Conservation (phyloP, 352 stramenopile species). For the Globisporangium rhizosaccharum region DNA sequence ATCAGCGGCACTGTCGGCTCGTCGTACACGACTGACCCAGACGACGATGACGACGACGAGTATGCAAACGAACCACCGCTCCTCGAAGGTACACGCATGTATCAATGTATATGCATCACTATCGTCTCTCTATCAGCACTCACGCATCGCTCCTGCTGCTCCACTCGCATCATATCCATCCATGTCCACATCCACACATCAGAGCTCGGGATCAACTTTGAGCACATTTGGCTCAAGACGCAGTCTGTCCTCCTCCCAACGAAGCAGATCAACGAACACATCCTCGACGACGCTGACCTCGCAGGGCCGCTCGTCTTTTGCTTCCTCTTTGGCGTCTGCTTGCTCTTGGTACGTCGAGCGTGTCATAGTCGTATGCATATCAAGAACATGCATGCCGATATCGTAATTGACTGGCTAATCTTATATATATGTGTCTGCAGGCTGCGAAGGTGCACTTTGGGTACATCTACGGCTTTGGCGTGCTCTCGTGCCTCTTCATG, state of each 20-base stretch:
- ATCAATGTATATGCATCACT: neutral
- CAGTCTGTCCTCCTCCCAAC: conserved; percentile 93
- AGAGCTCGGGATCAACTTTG: conserved; percentile 97
- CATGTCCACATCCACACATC: neutral
- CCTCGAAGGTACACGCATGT: conserved; percentile 74
- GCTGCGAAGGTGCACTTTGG: conserved; percentile 95
- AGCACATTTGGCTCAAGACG: conserved; percentile 97
- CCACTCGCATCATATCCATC: too few species aligned
- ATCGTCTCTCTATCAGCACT: too few species aligned
- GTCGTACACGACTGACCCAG: conserved; percentile 14
- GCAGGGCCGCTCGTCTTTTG: conserved; percentile 94
- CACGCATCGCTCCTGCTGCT: too few species aligned
- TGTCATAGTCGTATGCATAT: neutral
- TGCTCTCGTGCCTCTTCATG: conserved; percentile 95
- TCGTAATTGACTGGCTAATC: conserved; percentile 1
- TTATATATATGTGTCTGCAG: conserved; percentile 17
- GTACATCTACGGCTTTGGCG: conserved; percentile 98
- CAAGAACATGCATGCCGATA: neutral
- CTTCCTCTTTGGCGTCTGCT: conserved; percentile 92
- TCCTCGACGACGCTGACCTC: conserved; percentile 91
- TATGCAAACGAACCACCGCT: conserved; percentile 96
- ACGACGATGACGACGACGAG: conserved; percentile 87
- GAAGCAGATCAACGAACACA: conserved; percentile 84
- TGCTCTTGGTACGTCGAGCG: conserved; percentile 75
- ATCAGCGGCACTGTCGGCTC: conserved; percentile 10